Evolutionary conservation across 257 asterid species (phyloP).

Genomic region (Paraleonurus japonicus): DNA sequence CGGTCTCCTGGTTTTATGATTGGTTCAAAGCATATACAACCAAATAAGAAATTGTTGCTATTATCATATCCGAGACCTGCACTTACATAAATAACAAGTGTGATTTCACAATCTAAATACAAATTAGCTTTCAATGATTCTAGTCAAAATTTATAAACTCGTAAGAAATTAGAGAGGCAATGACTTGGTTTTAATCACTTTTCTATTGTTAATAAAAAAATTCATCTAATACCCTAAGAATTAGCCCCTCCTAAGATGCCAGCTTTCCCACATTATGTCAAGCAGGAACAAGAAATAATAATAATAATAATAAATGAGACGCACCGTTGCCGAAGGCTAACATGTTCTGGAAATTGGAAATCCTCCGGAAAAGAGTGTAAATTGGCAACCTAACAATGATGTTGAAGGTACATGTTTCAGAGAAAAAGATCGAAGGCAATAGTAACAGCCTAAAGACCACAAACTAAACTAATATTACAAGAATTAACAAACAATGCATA

Average conservation of each 20-base stretch:
- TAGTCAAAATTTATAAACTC: neutral
- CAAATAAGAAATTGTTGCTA: neutral
- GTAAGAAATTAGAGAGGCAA: neutral
- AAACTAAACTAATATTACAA: conserved; percentile 6
- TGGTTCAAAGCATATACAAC: neutral
- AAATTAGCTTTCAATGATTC: neutral
- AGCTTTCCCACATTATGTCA: conserved; percentile 11
- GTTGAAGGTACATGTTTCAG: conserved; percentile 14
- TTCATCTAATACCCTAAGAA: neutral
- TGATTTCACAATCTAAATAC: neutral
- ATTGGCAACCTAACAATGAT: conserved; percentile 68
- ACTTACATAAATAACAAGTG: neutral
- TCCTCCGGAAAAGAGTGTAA: conserved; percentile 79
- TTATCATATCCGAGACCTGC: neutral
- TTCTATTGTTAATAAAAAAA: neutral
- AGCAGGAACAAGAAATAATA: neutral
- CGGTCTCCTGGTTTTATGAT: neutral
- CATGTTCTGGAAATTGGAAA: conserved; percentile 70
- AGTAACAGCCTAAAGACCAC: neutral
- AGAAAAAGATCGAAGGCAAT: neutral
- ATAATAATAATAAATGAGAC: conserved; percentile 10
- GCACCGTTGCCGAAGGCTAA: conserved; percentile 86
- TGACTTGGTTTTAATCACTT: neutral
- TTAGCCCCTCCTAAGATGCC: conserved; percentile 4
- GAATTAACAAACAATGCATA: conserved; percentile 34